Percentiles rank a stretch among this genome's conserved stretches.
phyloP scores from a whole-genome alignment of 805 yeast species.

The Candida vartiovaarae region DNA sequence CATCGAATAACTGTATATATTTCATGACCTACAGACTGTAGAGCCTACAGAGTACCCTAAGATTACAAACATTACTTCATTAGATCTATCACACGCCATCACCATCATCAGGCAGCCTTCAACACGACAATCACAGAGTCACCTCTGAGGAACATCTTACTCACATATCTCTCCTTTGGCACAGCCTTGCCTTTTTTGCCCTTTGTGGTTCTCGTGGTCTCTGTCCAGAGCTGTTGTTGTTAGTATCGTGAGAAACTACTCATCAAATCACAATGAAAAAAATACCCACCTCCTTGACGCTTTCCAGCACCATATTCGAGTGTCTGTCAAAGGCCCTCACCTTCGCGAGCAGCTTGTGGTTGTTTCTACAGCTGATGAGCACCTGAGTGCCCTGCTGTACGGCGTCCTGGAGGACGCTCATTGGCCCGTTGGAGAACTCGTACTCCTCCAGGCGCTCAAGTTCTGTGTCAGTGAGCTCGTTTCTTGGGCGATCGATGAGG shows the following conservation, averaged over 20 bases:
- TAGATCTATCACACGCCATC: neutral
- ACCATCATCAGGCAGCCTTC: conserved; percentile 29
- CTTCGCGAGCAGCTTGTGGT: conserved; percentile 83
- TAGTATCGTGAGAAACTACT: neutral
- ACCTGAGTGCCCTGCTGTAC: conserved; percentile 69
- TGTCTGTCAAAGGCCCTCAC: conserved; percentile 96
- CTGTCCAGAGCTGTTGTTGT: conserved; percentile 47
- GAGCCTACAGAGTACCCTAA: neutral
- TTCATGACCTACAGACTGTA: neutral
- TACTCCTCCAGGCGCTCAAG: conserved; percentile 79
- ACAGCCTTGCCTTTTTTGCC: conserved; percentile 67
- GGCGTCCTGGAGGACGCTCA: conserved; percentile 80
- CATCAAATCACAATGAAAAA: neutral
- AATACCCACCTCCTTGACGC: conserved; percentile 61
- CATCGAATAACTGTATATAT: neutral
- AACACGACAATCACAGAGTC: conserved; percentile 87
- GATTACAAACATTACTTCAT: conserved; percentile 7
- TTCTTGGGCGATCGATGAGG: conserved; percentile 62
- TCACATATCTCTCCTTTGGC: conserved; percentile 70
- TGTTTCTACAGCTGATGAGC: conserved; percentile 83
- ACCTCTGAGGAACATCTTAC: conserved; percentile 89
- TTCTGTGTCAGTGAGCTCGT: conserved; percentile 76
- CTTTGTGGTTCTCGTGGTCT: conserved; percentile 48
- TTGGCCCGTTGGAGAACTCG: conserved; percentile 86
- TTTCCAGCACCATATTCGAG: conserved; percentile 86